Evolutionary conservation across 768 basidiomycete species (phyloP), one percentile per base, ranked within the genome.

Genomic region (Phlebiopsis gigantea): DNA sequence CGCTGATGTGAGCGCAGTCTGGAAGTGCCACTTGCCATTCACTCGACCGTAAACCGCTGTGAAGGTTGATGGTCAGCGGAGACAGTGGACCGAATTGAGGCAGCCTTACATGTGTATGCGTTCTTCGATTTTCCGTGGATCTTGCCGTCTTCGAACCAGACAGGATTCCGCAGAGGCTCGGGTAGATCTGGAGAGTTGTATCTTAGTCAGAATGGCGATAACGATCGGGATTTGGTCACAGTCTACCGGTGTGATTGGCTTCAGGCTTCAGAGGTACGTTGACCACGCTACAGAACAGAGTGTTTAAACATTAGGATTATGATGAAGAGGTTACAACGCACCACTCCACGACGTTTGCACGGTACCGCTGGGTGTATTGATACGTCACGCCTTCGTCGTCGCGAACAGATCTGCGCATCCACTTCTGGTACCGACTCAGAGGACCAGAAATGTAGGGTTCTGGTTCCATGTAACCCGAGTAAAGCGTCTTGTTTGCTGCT

Each of bases 1-100:
- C 9, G 80, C 72, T 1, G 62, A 71, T 7, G 89, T 90, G 72
- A 87, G 69, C 0, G 84, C 83, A 30, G 88, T 90, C 34, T 75
- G 77, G 66, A 90, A 90, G 26, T 78, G 71, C 1, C 72, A 72
- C 15, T 79, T 58, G 0, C 70, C 76, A 60, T 81, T 77, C 34
- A 88, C 66, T 39, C 88, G 77, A 7, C 80, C 83, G 64, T 78
- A 88, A 25, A 79, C 72, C 3, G 69, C 86, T 83, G 21, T 2
- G n/a, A n/a, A 22, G 24, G 31, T 19, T 17, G 7, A 19, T 10
- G 17, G 39, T 51, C 12, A 30, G 47, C n/a, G n/a, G 5, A 24
- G 31, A 7, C 39, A 21, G 9, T n/a, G 1, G 22, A 41, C 29
- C 15, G 24, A 10, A 22, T 24, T 12, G 15, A 31, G 22, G 19